Percentiles rank a stretch among this genome's conserved stretches.
phyloP scores from a whole-genome alignment of 2,329 filamentous ascomycete genomes.

The Aureobasidium sp. region DNA sequence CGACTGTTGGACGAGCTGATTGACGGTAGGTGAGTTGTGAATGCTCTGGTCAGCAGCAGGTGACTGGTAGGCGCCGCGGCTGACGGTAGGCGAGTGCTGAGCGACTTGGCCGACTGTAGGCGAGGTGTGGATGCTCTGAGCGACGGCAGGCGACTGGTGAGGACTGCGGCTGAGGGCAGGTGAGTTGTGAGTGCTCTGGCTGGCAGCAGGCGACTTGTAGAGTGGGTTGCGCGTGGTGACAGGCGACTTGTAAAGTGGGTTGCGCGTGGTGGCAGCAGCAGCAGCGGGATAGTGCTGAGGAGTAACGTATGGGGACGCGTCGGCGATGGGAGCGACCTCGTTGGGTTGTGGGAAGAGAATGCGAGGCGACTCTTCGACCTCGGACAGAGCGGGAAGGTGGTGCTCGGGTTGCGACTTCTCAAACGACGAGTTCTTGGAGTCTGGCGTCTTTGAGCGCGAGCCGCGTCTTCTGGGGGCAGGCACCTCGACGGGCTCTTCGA shows the following conservation, averaged over 20 bases:
- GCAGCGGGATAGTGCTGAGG: background rate
- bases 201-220: background rate
- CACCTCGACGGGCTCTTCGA: background rate
- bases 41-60: background rate
- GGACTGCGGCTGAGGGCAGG: background rate
- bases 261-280: background rate
- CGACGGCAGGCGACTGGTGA: background rate
- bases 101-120: background rate
- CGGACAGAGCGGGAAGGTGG: background rate
- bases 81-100: background rate
- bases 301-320: slow-evolving; percentile 7
- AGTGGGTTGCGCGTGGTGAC: background rate
- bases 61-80: background rate
- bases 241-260: background rate
- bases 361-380: background rate
- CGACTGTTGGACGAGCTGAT: background rate
- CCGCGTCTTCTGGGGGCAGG: background rate
- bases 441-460: slow-evolving; percentile 2
- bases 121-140: background rate
- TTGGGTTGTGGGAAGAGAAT: background rate
- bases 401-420: background rate
- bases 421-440: slow-evolving; percentile 3
- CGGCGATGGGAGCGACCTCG: slow-evolving; percentile 1
- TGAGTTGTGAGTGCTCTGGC: background rate
- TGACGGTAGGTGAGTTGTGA: no score